Conservation (phyloP, 2,329 filamentous ascomycete genomes). For the Cytospora piceicola region DNA sequence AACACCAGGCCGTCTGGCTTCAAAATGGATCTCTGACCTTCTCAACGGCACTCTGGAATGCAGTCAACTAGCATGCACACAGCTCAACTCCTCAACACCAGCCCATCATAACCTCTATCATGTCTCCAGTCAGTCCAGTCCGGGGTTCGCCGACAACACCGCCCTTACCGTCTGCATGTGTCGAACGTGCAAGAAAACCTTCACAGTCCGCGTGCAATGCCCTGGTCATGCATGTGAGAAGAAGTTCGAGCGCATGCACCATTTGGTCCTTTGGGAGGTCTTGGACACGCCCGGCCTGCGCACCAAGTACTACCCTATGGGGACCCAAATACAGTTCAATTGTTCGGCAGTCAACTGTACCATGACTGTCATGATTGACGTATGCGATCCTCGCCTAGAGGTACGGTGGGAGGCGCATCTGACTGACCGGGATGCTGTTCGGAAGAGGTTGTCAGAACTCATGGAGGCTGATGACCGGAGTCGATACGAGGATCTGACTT, state of each 20-base stretch:
- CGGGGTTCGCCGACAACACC: not conserved
- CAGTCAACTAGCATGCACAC: constrained; percentile 5
- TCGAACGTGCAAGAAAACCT: constrained; percentile 27
- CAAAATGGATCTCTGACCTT: constrained; percentile 28
- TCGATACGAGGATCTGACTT: constrained; percentile 50
- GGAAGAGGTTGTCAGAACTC: constrained; percentile 41
- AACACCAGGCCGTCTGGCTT: constrained; percentile 23
- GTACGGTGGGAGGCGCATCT: constrained; percentile 49
- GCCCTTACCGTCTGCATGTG: constrained; percentile 25
- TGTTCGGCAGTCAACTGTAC: constrained; percentile 50
- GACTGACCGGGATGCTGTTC: constrained; percentile 50
- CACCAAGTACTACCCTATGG: constrained; percentile 46
- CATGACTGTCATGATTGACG: constrained; percentile 50
- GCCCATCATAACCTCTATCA: constrained; percentile 18
- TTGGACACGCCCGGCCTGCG: not conserved
- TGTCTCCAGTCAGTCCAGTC: constrained; percentile 18
- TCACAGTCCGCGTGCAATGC: constrained; percentile 12
- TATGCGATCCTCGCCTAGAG: constrained; percentile 54
- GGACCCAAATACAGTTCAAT: constrained; percentile 43
- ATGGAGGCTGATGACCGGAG: constrained; percentile 51
- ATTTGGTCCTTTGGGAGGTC: constrained; percentile 8
- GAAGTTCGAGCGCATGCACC: constrained; percentile 28
- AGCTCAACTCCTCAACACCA: not conserved
- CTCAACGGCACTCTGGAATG: constrained; percentile 12
- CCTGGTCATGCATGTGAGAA: constrained; percentile 16